Evolutionary conservation across 2,329 filamentous ascomycete genomes (phyloP).

Genomic region (Alternaria tenuissima): DNA sequence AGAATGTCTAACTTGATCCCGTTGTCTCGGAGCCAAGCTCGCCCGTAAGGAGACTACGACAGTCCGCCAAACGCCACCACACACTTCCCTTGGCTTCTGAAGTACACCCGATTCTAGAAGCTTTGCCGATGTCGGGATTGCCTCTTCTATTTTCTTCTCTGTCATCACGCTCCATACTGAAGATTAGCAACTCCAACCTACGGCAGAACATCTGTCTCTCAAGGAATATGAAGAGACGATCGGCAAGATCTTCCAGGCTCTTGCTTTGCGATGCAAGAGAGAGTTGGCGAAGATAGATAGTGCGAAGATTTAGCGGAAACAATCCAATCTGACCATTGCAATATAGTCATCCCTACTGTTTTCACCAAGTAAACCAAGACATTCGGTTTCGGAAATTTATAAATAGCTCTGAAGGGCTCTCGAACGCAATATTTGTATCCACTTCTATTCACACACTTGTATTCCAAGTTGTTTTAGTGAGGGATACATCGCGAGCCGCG

Average conservation of each 20-base stretch:
- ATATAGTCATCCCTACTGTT: not conserved
- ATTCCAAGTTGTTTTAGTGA: not conserved
- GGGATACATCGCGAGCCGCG: not conserved
- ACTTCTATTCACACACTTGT: not conserved
- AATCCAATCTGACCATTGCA: not conserved
- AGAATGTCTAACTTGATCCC: not conserved
- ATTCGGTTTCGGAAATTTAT: not conserved
- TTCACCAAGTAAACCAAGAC: not conserved
- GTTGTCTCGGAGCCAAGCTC: not conserved
- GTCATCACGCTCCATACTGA: not conserved
- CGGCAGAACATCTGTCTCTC: not conserved
- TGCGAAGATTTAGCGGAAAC: no score
- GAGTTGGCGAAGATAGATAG: no score
- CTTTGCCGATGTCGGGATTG: not conserved
- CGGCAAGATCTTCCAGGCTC: not conserved
- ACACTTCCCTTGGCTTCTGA: not conserved
- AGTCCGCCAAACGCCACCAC: not conserved
- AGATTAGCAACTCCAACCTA: not conserved
- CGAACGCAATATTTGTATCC: not conserved
- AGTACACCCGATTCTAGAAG: not conserved
- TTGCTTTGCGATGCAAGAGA: no score
- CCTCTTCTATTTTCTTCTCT: not conserved
- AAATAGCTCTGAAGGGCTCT: not conserved
- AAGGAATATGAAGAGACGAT: not conserved
- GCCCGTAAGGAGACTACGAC: not conserved